Conservation (phyloP, 129 eudicot species). For the Rutidosis leptorrhynchoides region DNA sequence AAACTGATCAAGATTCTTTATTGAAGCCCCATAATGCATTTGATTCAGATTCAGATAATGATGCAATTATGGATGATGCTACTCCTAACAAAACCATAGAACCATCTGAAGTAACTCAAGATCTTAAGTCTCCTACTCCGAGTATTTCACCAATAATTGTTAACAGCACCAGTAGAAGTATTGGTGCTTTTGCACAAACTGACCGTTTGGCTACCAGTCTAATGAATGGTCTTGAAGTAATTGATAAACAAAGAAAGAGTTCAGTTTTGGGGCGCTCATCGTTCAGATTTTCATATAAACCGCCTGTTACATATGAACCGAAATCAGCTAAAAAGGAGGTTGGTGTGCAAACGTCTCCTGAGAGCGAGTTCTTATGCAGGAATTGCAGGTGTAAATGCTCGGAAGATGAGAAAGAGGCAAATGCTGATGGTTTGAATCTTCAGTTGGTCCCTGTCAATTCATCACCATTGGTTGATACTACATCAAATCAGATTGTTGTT, state of each 20-base stretch:
- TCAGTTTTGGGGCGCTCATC: conserved; percentile 57
- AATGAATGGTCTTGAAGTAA: conserved; percentile 71
- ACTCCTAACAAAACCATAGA: conserved; percentile 34
- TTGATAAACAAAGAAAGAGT: conserved; percentile 52
- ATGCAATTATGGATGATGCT: conserved; percentile 20
- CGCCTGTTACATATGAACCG: conserved; percentile 50
- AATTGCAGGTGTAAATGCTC: conserved; percentile 51
- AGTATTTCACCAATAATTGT: conserved; percentile 58
- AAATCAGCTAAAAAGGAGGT: conserved; percentile 53
- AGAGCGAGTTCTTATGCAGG: conserved; percentile 48
- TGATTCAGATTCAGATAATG: conserved; percentile 18
- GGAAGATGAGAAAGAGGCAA: conserved; percentile 36
- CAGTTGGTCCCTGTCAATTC: conserved; percentile 70
- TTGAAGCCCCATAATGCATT: conserved; percentile 8
- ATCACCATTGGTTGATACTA: conserved; percentile 47
- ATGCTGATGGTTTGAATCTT: conserved; percentile 41
- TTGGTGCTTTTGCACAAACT: conserved; percentile 37
- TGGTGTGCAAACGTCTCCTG: conserved; percentile 72
- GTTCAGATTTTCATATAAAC: conserved; percentile 75
- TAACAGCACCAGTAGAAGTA: conserved; percentile 59
- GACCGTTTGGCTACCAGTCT: conserved; percentile 81
- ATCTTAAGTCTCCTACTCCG: conserved; percentile 62
- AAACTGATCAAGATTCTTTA: conserved; percentile 7
- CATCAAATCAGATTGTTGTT: conserved; percentile 60
- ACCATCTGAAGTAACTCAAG: conserved; percentile 43